These are phyloP conservation scores for Blastobotrys parvus DNA, from an alignment of 805 yeast genomes.

Conservation along the genomic window DNA sequence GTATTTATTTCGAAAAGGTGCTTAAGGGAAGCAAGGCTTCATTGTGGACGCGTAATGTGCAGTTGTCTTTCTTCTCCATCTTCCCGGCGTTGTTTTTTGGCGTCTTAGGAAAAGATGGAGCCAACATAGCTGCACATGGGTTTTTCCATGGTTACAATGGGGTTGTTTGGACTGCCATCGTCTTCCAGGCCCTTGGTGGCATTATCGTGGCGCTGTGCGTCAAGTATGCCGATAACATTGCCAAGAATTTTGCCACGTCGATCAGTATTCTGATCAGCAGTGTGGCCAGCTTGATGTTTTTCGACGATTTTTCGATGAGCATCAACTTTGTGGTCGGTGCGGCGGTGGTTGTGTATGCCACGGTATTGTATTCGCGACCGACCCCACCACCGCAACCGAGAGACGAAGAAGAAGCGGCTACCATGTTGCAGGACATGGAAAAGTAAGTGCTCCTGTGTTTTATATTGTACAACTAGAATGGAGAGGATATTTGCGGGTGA, in stretches of 20 bases:
- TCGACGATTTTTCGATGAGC: constrained; percentile 26
- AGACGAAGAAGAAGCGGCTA: no score
- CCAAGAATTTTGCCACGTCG: constrained; percentile 35
- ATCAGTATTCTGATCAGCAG: constrained; percentile 30
- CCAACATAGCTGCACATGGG: constrained; percentile 26
- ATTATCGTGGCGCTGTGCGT: constrained; percentile 34
- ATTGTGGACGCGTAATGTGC: constrained; percentile 34
- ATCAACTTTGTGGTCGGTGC: constrained; percentile 29
- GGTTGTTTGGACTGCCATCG: constrained; percentile 29
- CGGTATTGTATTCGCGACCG: constrained; percentile 25
- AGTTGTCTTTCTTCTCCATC: constrained; percentile 31
- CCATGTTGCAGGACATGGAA: no score
- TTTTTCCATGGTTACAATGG: constrained; percentile 32
- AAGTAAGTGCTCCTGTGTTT: no score
- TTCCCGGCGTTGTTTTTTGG: constrained; percentile 32
- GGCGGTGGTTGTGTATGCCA: constrained; percentile 27
- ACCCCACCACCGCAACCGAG: background rate
- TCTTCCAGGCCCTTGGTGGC: constrained; percentile 33
- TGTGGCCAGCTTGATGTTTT: constrained; percentile 28
- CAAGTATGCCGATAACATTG: constrained; percentile 34
- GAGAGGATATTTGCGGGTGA: no score
- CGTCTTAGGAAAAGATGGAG: constrained; percentile 27
- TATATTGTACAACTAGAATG: no score
- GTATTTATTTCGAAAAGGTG: constrained; percentile 35
- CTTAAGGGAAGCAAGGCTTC: constrained; percentile 30